Conservation (phyloP, 768 basidiomycete genomes). For the Boletus patriciae region DNA sequence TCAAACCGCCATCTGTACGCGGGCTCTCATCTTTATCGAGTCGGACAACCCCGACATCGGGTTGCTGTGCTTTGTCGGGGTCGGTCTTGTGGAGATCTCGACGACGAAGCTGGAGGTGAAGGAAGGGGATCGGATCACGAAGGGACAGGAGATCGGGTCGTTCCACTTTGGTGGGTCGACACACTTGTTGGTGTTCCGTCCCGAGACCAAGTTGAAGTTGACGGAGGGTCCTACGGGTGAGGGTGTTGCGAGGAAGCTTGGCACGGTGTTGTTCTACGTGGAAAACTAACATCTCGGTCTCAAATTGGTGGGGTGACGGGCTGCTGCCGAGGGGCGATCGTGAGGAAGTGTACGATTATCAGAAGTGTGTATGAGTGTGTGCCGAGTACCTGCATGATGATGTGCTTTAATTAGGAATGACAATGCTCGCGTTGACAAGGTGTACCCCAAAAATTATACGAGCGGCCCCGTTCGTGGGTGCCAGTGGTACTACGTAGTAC, state of each 20-base stretch:
- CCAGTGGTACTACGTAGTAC: too few relatives aligned
- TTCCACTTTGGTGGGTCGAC: conserved; percentile 67
- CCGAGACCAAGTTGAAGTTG: conserved; percentile 24
- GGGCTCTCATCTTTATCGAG: conserved; percentile 59
- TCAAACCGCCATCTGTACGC: conserved; percentile 48
- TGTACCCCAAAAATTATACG: too few relatives aligned
- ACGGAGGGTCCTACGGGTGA: too few relatives aligned
- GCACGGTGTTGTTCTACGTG: conserved; percentile 9
- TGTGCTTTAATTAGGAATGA: too few relatives aligned
- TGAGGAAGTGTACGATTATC: too few relatives aligned
- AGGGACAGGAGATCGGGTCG: conserved; percentile 60
- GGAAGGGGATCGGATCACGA: conserved; percentile 44
- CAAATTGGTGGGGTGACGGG: too few relatives aligned
- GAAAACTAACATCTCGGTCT: background rate
- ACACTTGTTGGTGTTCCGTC: conserved; percentile 46
- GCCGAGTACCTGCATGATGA: too few relatives aligned
- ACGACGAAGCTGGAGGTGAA: conserved; percentile 54
- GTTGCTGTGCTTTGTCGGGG: conserved; percentile 58
- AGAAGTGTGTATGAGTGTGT: too few relatives aligned
- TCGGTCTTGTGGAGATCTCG: conserved; percentile 65
- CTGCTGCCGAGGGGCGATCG: too few relatives aligned
- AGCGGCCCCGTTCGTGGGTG: too few relatives aligned
- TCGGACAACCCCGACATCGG: conserved; percentile 55
- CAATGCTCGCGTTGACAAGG: too few relatives aligned
- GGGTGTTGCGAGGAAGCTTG: conserved; percentile 4